A percentile compares a stretch with the other conserved stretches of the same genome.
Conservation (phyloP, 306 rosid genomes). For the Citrullus colocynthis region DNA sequence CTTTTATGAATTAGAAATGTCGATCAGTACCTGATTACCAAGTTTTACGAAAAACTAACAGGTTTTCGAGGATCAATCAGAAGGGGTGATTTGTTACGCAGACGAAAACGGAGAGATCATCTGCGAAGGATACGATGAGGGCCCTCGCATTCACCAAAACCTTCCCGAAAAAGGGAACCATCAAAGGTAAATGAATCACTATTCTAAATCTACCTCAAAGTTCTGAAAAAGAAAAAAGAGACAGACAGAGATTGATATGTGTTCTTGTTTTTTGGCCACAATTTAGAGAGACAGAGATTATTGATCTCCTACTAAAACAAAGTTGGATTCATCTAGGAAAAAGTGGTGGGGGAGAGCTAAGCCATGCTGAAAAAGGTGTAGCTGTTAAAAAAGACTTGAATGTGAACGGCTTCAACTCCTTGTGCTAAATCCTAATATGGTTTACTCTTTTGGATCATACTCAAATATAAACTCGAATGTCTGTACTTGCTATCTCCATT, state of each 20-base stretch:
- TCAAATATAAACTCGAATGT: background rate
- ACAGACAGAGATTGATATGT: background rate
- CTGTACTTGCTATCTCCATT: background rate
- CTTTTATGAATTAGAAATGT: background rate
- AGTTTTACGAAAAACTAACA: background rate
- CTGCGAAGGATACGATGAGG: conserved; percentile 20
- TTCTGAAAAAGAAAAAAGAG: background rate
- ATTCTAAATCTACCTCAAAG: background rate
- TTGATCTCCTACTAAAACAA: conserved; percentile 14
- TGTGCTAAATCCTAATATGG: background rate
- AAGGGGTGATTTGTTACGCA: conserved; percentile 10
- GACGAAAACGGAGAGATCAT: conserved; percentile 12
- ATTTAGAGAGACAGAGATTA: conserved; percentile 7
- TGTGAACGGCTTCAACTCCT: conserved; percentile 39
- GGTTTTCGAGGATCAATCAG: conserved; percentile 12
- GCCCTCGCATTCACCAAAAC: conserved; percentile 5
- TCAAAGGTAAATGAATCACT: conserved; percentile 1
- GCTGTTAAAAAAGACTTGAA: conserved; percentile 39
- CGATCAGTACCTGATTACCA: background rate
- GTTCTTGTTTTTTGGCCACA: background rate
- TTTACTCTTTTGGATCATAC: background rate
- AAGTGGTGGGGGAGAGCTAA: conserved; percentile 1
- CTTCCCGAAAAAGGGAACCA: background rate
- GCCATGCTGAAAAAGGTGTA: conserved; percentile 22
- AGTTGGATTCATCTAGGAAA: conserved; percentile 6